Evolutionary conservation across 2,329 filamentous ascomycete genomes (phyloP).

Genomic region (Colletotrichum graminicola): DNA sequence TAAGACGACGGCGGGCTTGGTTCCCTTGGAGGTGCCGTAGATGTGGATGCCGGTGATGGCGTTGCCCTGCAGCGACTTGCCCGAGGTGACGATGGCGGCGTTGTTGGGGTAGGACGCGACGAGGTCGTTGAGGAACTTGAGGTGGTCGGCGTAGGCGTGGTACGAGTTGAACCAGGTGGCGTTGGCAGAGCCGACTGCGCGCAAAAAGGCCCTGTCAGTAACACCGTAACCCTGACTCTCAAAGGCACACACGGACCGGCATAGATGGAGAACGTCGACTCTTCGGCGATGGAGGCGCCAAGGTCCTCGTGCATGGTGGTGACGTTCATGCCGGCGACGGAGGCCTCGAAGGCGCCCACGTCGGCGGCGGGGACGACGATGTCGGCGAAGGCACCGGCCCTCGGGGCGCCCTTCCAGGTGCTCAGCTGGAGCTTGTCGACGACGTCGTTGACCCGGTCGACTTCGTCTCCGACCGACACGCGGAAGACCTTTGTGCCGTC

Average conservation of each 20-base stretch:
- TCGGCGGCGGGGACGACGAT: slow-evolving; percentile 55
- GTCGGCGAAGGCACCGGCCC: slow-evolving; percentile 53
- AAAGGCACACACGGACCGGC: slow-evolving; percentile 5
- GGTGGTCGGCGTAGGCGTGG: slow-evolving; percentile 59
- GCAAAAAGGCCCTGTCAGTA: background rate
- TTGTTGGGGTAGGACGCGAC: slow-evolving; percentile 52
- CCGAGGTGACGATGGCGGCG: slow-evolving; percentile 57
- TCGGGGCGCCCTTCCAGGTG: slow-evolving; percentile 54
- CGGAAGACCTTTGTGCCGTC: slow-evolving; percentile 60
- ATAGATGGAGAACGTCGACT: slow-evolving; percentile 51
- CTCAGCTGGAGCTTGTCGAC: slow-evolving; percentile 51
- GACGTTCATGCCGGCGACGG: slow-evolving; percentile 49
- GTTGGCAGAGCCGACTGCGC: slow-evolving; percentile 40
- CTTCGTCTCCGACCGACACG: slow-evolving; percentile 52
- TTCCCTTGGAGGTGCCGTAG: slow-evolving; percentile 54
- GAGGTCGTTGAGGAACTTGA: slow-evolving; percentile 56
- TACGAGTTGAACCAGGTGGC: slow-evolving; percentile 60
- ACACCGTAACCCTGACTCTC: background rate
- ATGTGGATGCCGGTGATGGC: slow-evolving; percentile 69
- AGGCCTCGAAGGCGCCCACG: slow-evolving; percentile 51
- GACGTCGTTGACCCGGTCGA: slow-evolving; percentile 50
- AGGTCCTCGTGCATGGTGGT: slow-evolving; percentile 56
- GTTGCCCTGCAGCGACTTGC: slow-evolving; percentile 56
- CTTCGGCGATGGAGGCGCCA: slow-evolving; percentile 53
- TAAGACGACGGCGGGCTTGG: slow-evolving; percentile 59